Conservation (phyloP, 305 asterid genomes). For the Solanum chacoense region DNA sequence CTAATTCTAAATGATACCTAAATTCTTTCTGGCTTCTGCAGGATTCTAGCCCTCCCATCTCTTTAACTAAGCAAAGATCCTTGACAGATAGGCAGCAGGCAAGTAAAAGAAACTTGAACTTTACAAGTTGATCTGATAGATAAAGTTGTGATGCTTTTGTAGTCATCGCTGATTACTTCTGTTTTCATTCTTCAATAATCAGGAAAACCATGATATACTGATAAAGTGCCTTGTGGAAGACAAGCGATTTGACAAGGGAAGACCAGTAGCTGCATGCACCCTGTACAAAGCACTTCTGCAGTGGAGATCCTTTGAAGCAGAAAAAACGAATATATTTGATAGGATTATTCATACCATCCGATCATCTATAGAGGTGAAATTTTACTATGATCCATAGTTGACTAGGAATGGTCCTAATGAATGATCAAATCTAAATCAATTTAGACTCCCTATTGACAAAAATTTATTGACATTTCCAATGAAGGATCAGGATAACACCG, state of each 20-base stretch:
- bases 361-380: slow-evolving; percentile 72
- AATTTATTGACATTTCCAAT: not conserved
- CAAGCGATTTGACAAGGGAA: slow-evolving; percentile 60
- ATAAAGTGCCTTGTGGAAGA: slow-evolving; percentile 80
- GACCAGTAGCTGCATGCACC: slow-evolving; percentile 77
- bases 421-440: not conserved
- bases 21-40: slow-evolving; percentile 18
- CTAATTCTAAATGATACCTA: slow-evolving; percentile 3
- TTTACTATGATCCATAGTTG: not conserved
- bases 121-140: slow-evolving; percentile 1
- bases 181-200: slow-evolving; percentile 3
- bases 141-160: not conserved
- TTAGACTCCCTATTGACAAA: not conserved
- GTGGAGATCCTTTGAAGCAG: slow-evolving; percentile 96
- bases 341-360: slow-evolving; percentile 83
- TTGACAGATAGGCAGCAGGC: slow-evolving; percentile 92
- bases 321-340: slow-evolving; percentile 73
- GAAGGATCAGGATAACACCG: slow-evolving; percentile 58
- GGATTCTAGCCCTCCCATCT: slow-evolving; percentile 46
- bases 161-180: slow-evolving; percentile 5
- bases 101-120: slow-evolving; percentile 15
- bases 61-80: slow-evolving; percentile 70
- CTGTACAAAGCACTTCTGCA: slow-evolving; percentile 74
- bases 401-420: slow-evolving; percentile 4
- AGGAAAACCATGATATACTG: slow-evolving; percentile 83